Conservation (phyloP, 2,329 filamentous ascomycete species). For the Calonectria multiphialidica region DNA sequence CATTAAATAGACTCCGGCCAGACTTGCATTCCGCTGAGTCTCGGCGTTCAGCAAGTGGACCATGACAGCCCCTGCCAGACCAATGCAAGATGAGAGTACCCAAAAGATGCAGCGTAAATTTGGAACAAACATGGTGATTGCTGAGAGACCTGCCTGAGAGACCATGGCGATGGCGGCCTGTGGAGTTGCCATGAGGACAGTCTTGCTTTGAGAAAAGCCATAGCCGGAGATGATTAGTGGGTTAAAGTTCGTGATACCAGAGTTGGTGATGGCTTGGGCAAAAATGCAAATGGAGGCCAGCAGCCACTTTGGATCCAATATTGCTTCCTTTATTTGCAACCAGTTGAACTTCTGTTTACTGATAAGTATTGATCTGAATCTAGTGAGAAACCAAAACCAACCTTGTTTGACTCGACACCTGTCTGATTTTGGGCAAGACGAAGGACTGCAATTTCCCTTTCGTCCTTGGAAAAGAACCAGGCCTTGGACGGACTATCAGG, state of each 20-base stretch:
- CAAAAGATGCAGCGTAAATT: constrained; percentile 48
- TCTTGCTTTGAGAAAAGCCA: constrained; percentile 39
- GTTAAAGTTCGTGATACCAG: constrained; percentile 74
- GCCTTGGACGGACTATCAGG: constrained; percentile 36
- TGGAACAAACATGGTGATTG: constrained; percentile 42
- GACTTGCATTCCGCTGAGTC: constrained; percentile 36
- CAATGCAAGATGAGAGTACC: constrained; percentile 40
- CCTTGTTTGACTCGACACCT: constrained; percentile 9
- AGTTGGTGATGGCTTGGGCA: constrained; percentile 76
- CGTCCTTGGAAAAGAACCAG: constrained; percentile 37
- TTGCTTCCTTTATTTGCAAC: constrained; percentile 31
- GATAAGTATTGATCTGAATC: not conserved
- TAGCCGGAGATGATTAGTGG: constrained; percentile 71
- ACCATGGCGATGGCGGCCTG: constrained; percentile 49
- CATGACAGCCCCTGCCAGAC: constrained; percentile 42
- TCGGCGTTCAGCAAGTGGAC: constrained; percentile 39
- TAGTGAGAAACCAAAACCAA: not conserved
- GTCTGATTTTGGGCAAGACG: constrained; percentile 11
- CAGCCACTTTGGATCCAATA: constrained; percentile 38
- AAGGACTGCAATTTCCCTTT: constrained; percentile 30
- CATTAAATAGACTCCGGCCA: constrained; percentile 49
- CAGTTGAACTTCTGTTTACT: constrained; percentile 25
- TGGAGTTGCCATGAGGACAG: constrained; percentile 47
- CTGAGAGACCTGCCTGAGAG: constrained; percentile 33
- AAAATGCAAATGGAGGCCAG: constrained; percentile 49